Evolutionary conservation across 2,329 filamentous ascomycete genomes (phyloP).

Genomic region (Colletotrichum orchidophilum): DNA sequence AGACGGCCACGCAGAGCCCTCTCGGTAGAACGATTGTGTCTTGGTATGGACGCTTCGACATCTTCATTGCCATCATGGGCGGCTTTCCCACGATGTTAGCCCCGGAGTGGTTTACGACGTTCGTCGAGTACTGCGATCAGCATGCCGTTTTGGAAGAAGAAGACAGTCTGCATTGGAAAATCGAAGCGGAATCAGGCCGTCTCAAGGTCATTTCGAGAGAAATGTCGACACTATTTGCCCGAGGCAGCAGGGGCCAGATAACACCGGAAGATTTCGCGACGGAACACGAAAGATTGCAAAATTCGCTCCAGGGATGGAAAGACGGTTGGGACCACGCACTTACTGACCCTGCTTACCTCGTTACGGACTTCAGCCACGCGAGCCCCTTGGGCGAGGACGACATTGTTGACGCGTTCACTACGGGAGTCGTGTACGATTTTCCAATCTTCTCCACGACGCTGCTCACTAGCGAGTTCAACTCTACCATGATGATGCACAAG

Average conservation of each 20-base stretch:
- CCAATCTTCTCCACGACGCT: slow-evolving; percentile 80
- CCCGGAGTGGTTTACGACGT: slow-evolving; percentile 79
- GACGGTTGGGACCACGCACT: slow-evolving; percentile 68
- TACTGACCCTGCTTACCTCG: slow-evolving; percentile 67
- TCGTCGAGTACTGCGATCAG: slow-evolving; percentile 69
- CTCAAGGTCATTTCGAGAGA: slow-evolving; percentile 81
- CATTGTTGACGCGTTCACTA: slow-evolving; percentile 78
- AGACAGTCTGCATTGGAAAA: slow-evolving; percentile 64
- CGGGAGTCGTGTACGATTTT: slow-evolving; percentile 74
- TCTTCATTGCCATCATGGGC: slow-evolving; percentile 84
- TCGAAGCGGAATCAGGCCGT: slow-evolving; percentile 72
- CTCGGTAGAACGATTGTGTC: slow-evolving; percentile 77
- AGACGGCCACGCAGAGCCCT: slow-evolving; percentile 76
- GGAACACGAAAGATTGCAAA: slow-evolving; percentile 66
- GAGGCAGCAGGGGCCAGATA: slow-evolving; percentile 71
- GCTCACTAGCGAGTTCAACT: slow-evolving; percentile 79
- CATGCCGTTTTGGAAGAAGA: slow-evolving; percentile 67
- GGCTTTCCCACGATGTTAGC: slow-evolving; percentile 78
- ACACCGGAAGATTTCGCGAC: slow-evolving; percentile 69
- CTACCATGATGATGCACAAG: slow-evolving; percentile 82
- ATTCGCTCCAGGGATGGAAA: slow-evolving; percentile 60
- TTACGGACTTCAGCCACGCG: slow-evolving; percentile 69
- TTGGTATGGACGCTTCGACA: slow-evolving; percentile 94
- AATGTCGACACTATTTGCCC: slow-evolving; percentile 80
- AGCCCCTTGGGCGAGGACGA: slow-evolving; percentile 66